Evolutionary conservation across 2,329 filamentous ascomycete genomes (phyloP), one percentile per base, ranked within the genome.

Genomic region (Colletotrichum godetiae): DNA sequence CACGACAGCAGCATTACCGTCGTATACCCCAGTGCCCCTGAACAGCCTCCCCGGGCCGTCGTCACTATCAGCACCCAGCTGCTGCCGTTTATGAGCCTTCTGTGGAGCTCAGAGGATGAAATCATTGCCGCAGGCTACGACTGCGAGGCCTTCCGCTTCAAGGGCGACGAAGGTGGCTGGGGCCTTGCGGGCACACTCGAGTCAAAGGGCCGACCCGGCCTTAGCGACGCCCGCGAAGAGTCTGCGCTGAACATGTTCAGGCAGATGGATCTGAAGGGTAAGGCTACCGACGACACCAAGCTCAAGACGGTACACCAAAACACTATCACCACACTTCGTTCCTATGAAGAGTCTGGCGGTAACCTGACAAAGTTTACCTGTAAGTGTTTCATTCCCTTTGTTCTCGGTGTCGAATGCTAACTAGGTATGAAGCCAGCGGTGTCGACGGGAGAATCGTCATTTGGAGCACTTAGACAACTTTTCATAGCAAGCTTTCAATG

Each of bases 221-320:
- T 87, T 68, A 91, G 89, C 71, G 89, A 90, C 68, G 86, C 87
- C 72, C 89, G 93, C 37, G 97, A 98, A 84, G 97, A 98, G 82
- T 97, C 94, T 76, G 97, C 97, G 29, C 87, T 98, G 82, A 98
- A 98, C 84, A 98, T 98, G 95, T 99, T 99, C 86, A 91, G 92
- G 79, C 95, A 98, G 86, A 98, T 99, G 97, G 97, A 99, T 84
- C 88, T 99, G 76, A 98, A 97, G 88, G 97, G 97, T 75, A 97
- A 97, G 85, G 87, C 88, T 68, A 94, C 94, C 81, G 95, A 97
- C 79, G 95, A 98, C 82, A 98, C 95, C 4, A 94, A 97, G 86
- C 88, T 99, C 78, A 97, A 95, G 86, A 98, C 97, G 12, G 91
- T 97, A 59, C 97, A 99, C 84, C 97, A 99, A 82, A 99, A 99